phyloP scores from a whole-genome alignment of 2,329 filamentous ascomycete species.

The Huntiella omanensis region DNA sequence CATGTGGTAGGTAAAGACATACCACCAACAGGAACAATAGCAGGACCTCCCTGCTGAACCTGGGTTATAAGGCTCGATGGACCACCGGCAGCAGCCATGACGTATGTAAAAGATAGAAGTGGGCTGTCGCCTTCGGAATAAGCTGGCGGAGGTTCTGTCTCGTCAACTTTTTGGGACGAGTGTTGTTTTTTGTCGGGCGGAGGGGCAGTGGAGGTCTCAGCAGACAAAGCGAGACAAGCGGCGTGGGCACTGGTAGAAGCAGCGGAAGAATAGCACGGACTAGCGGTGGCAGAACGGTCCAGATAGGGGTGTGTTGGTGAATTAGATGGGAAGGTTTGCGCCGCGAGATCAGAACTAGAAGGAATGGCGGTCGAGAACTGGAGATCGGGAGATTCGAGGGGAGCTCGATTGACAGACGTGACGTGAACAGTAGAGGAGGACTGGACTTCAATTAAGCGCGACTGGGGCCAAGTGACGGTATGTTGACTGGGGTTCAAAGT shows the following conservation, averaged over 20 bases:
- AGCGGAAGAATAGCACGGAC: background rate
- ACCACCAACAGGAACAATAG: slow-evolving; percentile 80
- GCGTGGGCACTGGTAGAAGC: background rate
- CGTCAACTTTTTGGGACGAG: slow-evolving; percentile 55
- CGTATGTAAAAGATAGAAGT: slow-evolving; percentile 78
- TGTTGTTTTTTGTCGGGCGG: slow-evolving; percentile 53
- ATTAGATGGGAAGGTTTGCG: background rate
- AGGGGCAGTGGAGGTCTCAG: background rate
- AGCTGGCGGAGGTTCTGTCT: slow-evolving; percentile 83
- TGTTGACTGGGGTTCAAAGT: slow-evolving; percentile 17
- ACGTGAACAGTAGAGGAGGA: slow-evolving; percentile 14
- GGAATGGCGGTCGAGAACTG: background rate
- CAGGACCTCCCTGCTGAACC: slow-evolving; percentile 82
- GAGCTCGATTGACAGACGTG: background rate
- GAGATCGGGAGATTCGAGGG: background rate
- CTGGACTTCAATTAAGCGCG: slow-evolving; percentile 16
- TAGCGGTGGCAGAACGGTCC: background rate
- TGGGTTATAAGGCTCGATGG: slow-evolving; percentile 98
- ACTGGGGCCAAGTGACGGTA: slow-evolving; percentile 17
- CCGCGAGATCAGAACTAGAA: background rate
- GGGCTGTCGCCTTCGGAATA: slow-evolving; percentile 93
- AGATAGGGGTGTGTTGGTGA: background rate
- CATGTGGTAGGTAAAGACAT: slow-evolving; percentile 16
- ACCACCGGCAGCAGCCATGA: slow-evolving; percentile 95
- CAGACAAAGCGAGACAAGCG: background rate